phyloP scores from a whole-genome alignment of 176 grass and related monocot species.

The Eleusine indica region DNA sequence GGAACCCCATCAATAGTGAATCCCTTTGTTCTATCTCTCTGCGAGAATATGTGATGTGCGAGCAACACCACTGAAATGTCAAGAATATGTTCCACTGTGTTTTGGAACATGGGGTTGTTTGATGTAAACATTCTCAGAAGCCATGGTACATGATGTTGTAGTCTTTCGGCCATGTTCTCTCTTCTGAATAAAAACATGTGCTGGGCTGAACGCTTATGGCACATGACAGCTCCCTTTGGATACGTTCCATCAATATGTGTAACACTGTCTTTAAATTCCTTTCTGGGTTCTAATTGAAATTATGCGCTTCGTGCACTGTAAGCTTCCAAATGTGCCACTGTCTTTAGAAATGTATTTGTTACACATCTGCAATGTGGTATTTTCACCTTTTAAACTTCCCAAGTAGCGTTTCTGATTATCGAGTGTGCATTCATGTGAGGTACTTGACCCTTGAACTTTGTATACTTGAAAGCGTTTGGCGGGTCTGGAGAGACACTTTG shows the following conservation, averaged over 20 bases:
- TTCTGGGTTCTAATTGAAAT: background rate
- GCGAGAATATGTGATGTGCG: background rate
- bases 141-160: background rate
- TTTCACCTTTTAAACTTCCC: background rate
- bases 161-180: background rate
- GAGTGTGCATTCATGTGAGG: background rate
- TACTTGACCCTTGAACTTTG: background rate
- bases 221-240: background rate
- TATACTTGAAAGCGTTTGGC: background rate
- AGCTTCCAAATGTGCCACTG: background rate
- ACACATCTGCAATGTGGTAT: background rate
- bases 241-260: background rate
- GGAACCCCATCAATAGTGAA: background rate
- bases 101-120: background rate
- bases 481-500: background rate
- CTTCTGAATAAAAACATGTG: conserved; percentile 21
- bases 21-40: background rate
- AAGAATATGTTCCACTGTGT: conserved; percentile 10
- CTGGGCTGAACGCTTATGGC: background rate
- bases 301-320: background rate
- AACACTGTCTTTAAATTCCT: background rate
- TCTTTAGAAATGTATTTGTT: background rate
- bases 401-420: background rate
- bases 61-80: background rate
- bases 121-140: conserved; percentile 4